A percentile compares a stretch with the other conserved stretches of the same genome.
phyloP scores from a whole-genome alignment of 1,284 basidiomycete genomes.

The Ganoderma boninense region DNA sequence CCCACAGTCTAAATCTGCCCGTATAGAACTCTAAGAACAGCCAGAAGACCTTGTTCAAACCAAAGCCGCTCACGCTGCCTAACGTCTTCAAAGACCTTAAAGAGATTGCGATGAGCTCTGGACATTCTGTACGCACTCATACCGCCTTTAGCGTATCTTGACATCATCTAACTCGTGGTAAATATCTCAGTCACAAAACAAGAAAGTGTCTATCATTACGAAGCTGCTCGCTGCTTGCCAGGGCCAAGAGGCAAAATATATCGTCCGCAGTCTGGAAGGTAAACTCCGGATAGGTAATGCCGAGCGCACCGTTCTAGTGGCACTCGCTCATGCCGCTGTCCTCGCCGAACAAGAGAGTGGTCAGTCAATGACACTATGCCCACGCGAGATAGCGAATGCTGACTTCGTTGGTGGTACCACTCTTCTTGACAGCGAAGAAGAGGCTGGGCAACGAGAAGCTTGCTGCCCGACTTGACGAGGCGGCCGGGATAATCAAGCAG shows the following conservation, averaged over 20 bases:
- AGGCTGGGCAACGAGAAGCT: conserved; percentile 82
- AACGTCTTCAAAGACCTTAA: conserved; percentile 88
- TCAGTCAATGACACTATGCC: conserved; percentile 11
- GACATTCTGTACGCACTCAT: conserved; percentile 71
- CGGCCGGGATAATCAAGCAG: conserved; percentile 82
- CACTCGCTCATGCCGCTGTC: conserved; percentile 87
- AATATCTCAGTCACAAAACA: conserved; percentile 79
- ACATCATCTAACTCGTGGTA: background rate
- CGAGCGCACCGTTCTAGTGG: conserved; percentile 91
- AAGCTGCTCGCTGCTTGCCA: conserved; percentile 94
- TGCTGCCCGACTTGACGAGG: conserved; percentile 80
- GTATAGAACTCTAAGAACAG: conserved; percentile 89
- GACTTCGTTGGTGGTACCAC: background rate
- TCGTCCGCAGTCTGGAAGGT: conserved; percentile 95
- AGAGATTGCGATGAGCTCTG: conserved; percentile 87
- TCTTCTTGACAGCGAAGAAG: conserved; percentile 63
- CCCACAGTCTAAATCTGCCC: background rate
- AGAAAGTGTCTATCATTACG: conserved; percentile 96
- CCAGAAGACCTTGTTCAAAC: conserved; percentile 96
- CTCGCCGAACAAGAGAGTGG: conserved; percentile 74
- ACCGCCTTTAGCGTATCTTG: background rate
- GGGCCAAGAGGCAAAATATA: conserved; percentile 92
- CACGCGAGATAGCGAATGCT: background rate
- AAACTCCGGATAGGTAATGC: conserved; percentile 98
- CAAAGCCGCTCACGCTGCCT: conserved; percentile 89